Evolutionary conservation across 208 protist genomes (phyloP).

Genomic region (Crithidia expoeki): DNA sequence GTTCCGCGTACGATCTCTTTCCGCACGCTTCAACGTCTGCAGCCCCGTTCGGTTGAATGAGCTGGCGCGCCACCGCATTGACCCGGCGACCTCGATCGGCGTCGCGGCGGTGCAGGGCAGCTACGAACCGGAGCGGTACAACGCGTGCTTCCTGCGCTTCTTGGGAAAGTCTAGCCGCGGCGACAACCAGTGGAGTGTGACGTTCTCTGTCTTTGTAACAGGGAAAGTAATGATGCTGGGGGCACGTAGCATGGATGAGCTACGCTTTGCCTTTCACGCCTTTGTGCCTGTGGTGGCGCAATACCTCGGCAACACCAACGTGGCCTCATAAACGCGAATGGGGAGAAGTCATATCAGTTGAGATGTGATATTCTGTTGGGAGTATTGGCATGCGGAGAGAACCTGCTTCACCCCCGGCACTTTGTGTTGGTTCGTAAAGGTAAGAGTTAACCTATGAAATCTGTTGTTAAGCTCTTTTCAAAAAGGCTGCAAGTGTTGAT

Average conservation of each 20-base stretch:
- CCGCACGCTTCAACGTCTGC: slow-evolving; percentile 83
- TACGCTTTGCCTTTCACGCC: slow-evolving; percentile 83
- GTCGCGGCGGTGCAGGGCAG: slow-evolving; percentile 58
- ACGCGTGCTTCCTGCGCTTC: slow-evolving; percentile 76
- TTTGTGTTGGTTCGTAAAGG: no score
- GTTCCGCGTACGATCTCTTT: slow-evolving; percentile 85
- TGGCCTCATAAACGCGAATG: background rate
- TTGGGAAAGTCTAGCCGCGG: slow-evolving; percentile 45
- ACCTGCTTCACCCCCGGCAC: no score
- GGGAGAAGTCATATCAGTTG: background rate
- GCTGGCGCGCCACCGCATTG: slow-evolving; percentile 54
- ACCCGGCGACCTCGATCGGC: slow-evolving; percentile 34
- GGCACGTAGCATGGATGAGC: slow-evolving; percentile 78
- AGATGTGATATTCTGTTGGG: background rate
- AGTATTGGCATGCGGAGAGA: no score
- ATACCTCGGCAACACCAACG: slow-evolving; percentile 41
- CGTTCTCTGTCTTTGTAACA: slow-evolving; percentile 81
- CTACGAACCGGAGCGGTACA: slow-evolving; percentile 89
- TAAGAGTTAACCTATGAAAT: no score
- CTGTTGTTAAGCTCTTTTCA: no score
- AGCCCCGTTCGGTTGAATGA: slow-evolving; percentile 80
- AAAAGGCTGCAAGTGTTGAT: no score
- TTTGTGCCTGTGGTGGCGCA: slow-evolving; percentile 80
- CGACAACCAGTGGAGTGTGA: slow-evolving; percentile 76
- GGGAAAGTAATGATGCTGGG: slow-evolving; percentile 86